Evolutionary conservation across 1,284 basidiomycete species (phyloP), one percentile per base, ranked within the genome.

Genomic region (Malassezia nana): DNA sequence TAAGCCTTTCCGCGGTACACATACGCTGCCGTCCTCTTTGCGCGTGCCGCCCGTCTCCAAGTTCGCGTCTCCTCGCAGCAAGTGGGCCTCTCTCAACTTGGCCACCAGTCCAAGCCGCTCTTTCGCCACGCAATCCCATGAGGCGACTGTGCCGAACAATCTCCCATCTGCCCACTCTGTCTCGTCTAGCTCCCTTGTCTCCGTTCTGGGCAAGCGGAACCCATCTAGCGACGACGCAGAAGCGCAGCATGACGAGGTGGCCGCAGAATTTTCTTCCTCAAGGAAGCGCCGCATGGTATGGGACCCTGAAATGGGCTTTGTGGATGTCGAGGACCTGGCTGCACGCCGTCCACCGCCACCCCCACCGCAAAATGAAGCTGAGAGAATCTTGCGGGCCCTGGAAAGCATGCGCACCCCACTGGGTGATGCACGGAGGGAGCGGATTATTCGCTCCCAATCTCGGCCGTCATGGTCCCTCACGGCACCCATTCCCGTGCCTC

Each of bases 281-380:
- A 47, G 62, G 13, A 72, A 72, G 49, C 57, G 67, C 4, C 58
- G 64, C 26, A 69, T 72, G 64, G 63, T 68, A 10, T 72, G 66
- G 66, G 67, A 72, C 44, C 63, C 65, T 4, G 61, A 63, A 32
- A 52, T 65, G 33, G 69, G 69, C 18, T 72, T 72, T 50, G 56
- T 72, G 38, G 65, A 65, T 30, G 58, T 59, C 26, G 63, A 70
- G 32, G 66, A 68, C 50, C 61, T 66, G 45, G 61, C 60, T 29
- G 62, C 66, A 1, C 58, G 62, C 13, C 60, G 64, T 29, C 64
- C 64, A 1, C 60, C 51, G 29, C 55, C 60, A 15, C 67, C 75
- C 1, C 52, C 66, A 12, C 74, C 75, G 10, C 72, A 70, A 55
- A 76, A 76, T 53, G 74, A 76, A 50, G 75, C 75, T 2, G 75